Base-by-base conservation (phyloP, 2,329 filamentous ascomycete genomes). In the Saccharata proteae region DNA sequence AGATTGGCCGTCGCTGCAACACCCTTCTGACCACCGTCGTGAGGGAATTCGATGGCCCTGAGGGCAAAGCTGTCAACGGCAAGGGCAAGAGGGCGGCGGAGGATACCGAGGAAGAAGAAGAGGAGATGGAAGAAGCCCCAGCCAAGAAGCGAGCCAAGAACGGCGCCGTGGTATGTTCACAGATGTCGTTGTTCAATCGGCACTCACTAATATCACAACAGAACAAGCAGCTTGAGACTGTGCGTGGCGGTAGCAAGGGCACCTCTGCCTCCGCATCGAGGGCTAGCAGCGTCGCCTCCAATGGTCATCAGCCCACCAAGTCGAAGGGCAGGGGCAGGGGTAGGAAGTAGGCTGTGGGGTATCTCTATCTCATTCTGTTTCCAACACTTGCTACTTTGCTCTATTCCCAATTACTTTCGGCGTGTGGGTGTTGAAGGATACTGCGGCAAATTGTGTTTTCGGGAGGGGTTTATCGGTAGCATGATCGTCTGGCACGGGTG, bases 81-180 rank as follows among this genome's bases (percentile, higher is more conserved):
- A 80, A 84, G 42, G 76, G 75, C 39, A 77, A 71, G 44, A 67
- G 70, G 20, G 90, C 90, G 63, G 75, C 83, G 43, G 62, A 63
- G 3, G 80, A 80, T 5, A 84, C 88, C 26, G 84, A 90, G 23
- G 80, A 84, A 38, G 84, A 90, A 30, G 83, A 86, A 34, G 82
- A 90, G 44, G 74, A 86, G 32, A 69, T 90, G 32, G 81, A 54
- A 16, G 52, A 81, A 25, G 75, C 80, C 54, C 84, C 85, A n/a
- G 77, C 77, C 2, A 93, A 93, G 71, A 96, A 96, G 71, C 93
- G 92, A 72, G 69, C 76, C 11, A 92, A 92, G 69, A 83, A 81
- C 45, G 77, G 77, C 32, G 79, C 85, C 39, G 92, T 93, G 73
- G 84, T 90, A 66, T 52, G 74, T 57, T 30, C 19, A 27, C 15